Evolutionary conservation across 2,329 filamentous ascomycete genomes (phyloP).

Genomic region (Cadophora malorum): DNA sequence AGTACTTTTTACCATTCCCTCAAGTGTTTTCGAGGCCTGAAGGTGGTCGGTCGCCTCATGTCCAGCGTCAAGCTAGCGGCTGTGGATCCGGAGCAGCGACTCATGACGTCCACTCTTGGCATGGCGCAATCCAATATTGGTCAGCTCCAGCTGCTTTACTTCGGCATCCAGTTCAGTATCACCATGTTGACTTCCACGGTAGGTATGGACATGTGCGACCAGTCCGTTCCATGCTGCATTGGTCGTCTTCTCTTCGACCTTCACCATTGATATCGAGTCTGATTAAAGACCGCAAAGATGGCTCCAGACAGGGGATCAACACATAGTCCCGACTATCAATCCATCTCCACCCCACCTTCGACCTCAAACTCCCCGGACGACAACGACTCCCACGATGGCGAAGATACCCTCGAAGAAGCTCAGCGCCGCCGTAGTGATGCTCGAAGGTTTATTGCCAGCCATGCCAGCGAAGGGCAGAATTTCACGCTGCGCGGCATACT

Average conservation of each 20-base stretch:
- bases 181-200: neutral
- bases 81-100: no score
- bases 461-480: slow-evolving; percentile 58
- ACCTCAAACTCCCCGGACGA: slow-evolving; percentile 15
- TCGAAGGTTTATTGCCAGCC: slow-evolving; percentile 40
- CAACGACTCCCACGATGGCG: slow-evolving; percentile 19
- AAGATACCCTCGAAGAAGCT: slow-evolving; percentile 7
- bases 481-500: slow-evolving; percentile 84
- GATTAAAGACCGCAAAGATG: slow-evolving; percentile 29
- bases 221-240: neutral
- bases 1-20: no score
- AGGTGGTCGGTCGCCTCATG: no score
- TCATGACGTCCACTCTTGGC: slow-evolving; percentile 11
- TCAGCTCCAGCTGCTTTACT: slow-evolving; percentile 4
- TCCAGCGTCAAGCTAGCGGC: no score
- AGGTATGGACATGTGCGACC: neutral
- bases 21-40: no score
- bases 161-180: slow-evolving; percentile 6
- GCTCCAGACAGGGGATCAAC: slow-evolving; percentile 38
- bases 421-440: slow-evolving; percentile 40
- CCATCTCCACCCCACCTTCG: slow-evolving; percentile 35
- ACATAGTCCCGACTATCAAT: slow-evolving; percentile 35
- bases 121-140: slow-evolving; percentile 9
- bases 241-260: neutral
- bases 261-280: neutral